These are phyloP conservation scores for Somion occarium DNA, from an alignment of 1,284 basidiomycete species.

Conservation along the genomic window DNA sequence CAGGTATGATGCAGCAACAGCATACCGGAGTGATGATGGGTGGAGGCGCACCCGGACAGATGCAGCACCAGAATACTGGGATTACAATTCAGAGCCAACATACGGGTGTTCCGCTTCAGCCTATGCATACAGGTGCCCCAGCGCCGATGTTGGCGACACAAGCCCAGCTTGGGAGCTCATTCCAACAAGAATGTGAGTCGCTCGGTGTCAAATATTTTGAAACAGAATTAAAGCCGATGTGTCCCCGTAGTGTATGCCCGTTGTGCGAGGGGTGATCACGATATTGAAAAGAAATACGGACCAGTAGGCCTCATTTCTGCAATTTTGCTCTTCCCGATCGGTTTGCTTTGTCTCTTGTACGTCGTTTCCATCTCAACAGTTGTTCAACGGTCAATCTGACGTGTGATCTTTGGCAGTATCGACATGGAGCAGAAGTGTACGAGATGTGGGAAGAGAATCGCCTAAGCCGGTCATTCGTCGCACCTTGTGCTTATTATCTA, in stretches of 20 bases:
- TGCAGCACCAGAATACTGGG: background rate
- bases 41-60: background rate
- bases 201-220: background rate
- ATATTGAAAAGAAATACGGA: slow-evolving; percentile 3
- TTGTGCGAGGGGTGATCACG: slow-evolving; percentile 6
- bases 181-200: slow-evolving; percentile 6
- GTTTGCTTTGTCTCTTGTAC: background rate
- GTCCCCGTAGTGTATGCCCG: background rate
- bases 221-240: background rate
- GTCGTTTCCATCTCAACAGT: background rate
- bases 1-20: slow-evolving; percentile 1
- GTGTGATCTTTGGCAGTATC: background rate
- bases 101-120: background rate
- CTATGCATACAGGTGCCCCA: background rate
- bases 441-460: background rate
- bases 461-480: background rate
- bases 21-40: background rate
- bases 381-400: background rate
- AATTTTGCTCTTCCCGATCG: slow-evolving; percentile 6
- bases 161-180: background rate
- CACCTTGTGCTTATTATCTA: background rate
- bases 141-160: background rate
- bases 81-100: background rate
- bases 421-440: slow-evolving; percentile 1
- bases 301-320: slow-evolving; percentile 2